Evolutionary conservation across 768 basidiomycete species (phyloP), one percentile per base, ranked within the genome.

Genomic region (Strobilomyces dryophilus): DNA sequence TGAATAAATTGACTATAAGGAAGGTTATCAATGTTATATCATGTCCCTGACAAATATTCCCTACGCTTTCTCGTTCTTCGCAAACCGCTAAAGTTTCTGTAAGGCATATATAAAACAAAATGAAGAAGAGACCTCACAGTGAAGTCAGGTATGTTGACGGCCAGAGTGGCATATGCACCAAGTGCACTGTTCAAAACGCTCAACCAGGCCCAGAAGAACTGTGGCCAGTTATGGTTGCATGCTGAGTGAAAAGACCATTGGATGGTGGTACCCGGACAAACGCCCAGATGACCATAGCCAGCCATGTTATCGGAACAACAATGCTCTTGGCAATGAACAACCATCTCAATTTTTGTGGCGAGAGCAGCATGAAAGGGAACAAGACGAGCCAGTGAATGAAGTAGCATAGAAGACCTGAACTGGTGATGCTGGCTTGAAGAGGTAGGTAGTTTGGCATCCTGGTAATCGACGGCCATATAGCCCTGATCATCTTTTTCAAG

Each of bases 101-200:
- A 6, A 62, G 60, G n/a, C 17, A 41, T 20, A 26, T 20, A 15
- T 4, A 9, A 34, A 4, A 11, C 15, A n/a, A 24, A 39, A 8
- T 68, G 24, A 43, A 39, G 9, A 9, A 15, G 37, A 4, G 8
- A 32, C 4, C 70, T 48, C 53, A 76, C 73, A 14, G 90, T 91
- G 60, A 94, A 92, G 68, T 95, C 92, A 8, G 91, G 86, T 51
- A 92, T 90, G 61, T 92, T 92, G 54, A 89, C 83, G 0, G 84
- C 77, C 12, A 89, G 71, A 10, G 85, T 88, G 5, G 86, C 75
- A 67, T 85, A 93, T 52, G 79, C 77, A 0, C 89, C 91, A 9
- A 94, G 71, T 4, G 85, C 84, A 52, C 85, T 85, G 64, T 92
- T 94, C 54, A 95, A 63, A 0, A 84, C 82, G 52, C 77, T 76